Percentiles rank a stretch among this genome's conserved stretches.
These are phyloP conservation scores for Dothideomycetes sp. DNA, from an alignment of 2,329 filamentous ascomycete species.

Conservation along the genomic window DNA sequence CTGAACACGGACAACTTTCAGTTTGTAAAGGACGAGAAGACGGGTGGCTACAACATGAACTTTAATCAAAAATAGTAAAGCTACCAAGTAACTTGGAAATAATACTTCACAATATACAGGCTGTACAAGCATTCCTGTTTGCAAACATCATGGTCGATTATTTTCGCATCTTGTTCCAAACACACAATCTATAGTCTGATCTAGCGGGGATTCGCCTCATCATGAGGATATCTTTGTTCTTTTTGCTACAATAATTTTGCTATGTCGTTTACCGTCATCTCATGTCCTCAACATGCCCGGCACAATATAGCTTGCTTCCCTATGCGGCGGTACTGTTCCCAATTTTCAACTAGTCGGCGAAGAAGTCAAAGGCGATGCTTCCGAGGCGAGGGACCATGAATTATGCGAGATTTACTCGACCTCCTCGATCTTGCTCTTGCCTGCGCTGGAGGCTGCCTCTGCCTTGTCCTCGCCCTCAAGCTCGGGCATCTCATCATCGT, in stretches of 20 bases:
- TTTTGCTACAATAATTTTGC: neutral
- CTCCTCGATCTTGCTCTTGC: slow-evolving; percentile 33
- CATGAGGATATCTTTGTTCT: neutral
- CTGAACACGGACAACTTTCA: slow-evolving; percentile 91
- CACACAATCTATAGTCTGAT: too few species aligned
- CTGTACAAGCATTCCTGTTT: too few species aligned
- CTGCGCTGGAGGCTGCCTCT: slow-evolving; percentile 22
- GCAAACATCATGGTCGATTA: too few species aligned
- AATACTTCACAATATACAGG: too few species aligned
- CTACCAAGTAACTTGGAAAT: neutral
- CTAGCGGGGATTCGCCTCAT: too few species aligned
- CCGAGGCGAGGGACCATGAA: neutral
- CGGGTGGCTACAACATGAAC: slow-evolving; percentile 89
- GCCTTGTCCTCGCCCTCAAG: slow-evolving; percentile 54
- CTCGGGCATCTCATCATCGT: slow-evolving; percentile 64
- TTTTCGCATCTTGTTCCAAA: too few species aligned
- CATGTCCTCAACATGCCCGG: slow-evolving; percentile 1
- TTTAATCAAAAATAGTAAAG: slow-evolving; percentile 45
- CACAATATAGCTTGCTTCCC: neutral
- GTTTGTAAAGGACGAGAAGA: slow-evolving; percentile 81
- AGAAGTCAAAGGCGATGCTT: too few species aligned
- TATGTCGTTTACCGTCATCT: slow-evolving; percentile 2
- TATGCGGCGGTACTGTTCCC: too few species aligned
- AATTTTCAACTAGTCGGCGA: neutral
- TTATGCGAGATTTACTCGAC: slow-evolving; percentile 20